Conservation (phyloP, 2,329 filamentous ascomycete species). For the Aspergillus vadensis region DNA sequence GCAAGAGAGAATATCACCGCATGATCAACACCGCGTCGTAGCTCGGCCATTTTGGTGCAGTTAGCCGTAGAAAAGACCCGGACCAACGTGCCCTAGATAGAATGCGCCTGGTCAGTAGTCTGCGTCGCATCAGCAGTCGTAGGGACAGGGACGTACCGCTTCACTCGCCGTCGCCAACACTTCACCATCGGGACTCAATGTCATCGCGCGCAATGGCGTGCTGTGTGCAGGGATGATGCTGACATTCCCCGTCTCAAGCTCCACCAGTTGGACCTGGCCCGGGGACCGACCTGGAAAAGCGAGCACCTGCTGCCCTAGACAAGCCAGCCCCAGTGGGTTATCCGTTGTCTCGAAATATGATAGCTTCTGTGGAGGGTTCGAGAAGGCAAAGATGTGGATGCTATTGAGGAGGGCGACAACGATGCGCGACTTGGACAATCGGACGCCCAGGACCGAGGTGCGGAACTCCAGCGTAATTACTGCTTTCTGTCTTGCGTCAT, state of each 20-base stretch:
- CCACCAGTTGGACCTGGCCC: slow-evolving; percentile 87
- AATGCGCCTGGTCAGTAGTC: slow-evolving; percentile 19
- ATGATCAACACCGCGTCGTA: slow-evolving; percentile 84
- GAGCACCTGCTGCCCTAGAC: slow-evolving; percentile 70
- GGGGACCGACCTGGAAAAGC: slow-evolving; percentile 84
- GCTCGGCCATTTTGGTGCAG: slow-evolving; percentile 77
- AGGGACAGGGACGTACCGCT: slow-evolving; percentile 51
- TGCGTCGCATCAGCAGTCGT: not conserved
- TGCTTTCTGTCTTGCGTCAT: slow-evolving; percentile 76
- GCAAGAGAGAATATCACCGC: slow-evolving; percentile 84
- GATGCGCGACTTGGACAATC: slow-evolving; percentile 73
- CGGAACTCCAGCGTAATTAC: slow-evolving; percentile 77
- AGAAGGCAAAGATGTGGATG: slow-evolving; percentile 78
- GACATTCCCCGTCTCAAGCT: slow-evolving; percentile 75
- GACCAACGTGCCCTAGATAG: slow-evolving; percentile 73
- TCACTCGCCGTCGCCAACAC: slow-evolving; percentile 88
- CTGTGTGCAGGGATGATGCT: slow-evolving; percentile 93
- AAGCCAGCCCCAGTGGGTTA: slow-evolving; percentile 79
- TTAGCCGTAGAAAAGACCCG: slow-evolving; percentile 80
- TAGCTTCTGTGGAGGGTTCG: slow-evolving; percentile 68
- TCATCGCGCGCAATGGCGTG: slow-evolving; percentile 73
- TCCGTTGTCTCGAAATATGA: slow-evolving; percentile 82
- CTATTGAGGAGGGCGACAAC: slow-evolving; percentile 80
- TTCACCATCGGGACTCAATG: slow-evolving; percentile 76
- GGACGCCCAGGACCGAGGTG: slow-evolving; percentile 77